Percentiles rank a stretch among this genome's conserved stretches.
Conservation (phyloP, 1,139 yeast species). For the Lodderomyces metapsilosis region DNA sequence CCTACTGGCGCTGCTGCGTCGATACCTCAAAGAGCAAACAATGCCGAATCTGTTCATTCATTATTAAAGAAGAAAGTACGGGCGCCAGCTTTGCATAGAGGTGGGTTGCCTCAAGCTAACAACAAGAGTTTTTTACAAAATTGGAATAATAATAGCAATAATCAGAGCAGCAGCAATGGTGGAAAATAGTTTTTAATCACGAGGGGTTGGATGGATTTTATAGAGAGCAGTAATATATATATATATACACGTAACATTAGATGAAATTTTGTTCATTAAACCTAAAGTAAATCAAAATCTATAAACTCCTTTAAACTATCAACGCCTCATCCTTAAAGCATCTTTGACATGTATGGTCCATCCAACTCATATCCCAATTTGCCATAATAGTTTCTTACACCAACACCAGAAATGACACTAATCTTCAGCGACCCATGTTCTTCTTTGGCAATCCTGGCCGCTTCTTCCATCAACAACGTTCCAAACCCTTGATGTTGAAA, state of each 20-base stretch:
- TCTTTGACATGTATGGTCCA: slow-evolving; percentile 89
- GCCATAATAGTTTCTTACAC: slow-evolving; percentile 93
- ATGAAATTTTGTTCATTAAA: no score
- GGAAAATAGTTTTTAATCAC: not conserved
- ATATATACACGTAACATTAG: not conserved
- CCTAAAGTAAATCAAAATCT: not conserved
- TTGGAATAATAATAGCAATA: not conserved
- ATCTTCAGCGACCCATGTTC: slow-evolving; percentile 93
- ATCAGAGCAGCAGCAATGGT: no score
- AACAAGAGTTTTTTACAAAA: slow-evolving; percentile 5
- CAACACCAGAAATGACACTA: slow-evolving; percentile 95
- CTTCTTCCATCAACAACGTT: slow-evolving; percentile 95
- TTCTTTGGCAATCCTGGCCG: slow-evolving; percentile 90
- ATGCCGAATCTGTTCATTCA: slow-evolving; percentile 35
- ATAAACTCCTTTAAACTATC: no score
- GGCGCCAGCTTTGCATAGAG: slow-evolving; percentile 46
- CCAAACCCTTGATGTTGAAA: slow-evolving; percentile 99
- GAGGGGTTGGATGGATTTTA: no score
- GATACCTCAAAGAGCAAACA: slow-evolving; percentile 16
- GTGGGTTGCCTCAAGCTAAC: slow-evolving; percentile 26
- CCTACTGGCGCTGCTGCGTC: slow-evolving; percentile 10
- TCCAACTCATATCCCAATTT: slow-evolving; percentile 88
- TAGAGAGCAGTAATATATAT: no score
- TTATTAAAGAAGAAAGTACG: slow-evolving; percentile 38
- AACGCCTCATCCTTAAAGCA: no score